A percentile compares a stretch with the other conserved stretches of the same genome.
Evolutionary conservation across 441 rosid species (phyloP).

Genomic region (Arabidopsis lyrata): DNA sequence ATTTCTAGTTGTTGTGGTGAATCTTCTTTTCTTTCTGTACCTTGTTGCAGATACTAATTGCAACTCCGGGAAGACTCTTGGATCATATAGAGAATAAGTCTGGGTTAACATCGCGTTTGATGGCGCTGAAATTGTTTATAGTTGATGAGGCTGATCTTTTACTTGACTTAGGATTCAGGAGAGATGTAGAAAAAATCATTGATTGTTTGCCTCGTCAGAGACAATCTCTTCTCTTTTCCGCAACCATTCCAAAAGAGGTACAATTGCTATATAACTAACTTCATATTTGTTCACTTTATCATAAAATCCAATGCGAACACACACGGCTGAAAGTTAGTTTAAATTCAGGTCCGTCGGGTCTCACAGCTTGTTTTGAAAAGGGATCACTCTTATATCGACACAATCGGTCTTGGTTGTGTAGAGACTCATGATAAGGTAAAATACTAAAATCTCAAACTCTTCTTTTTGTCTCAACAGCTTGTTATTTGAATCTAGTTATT

Average conservation of each 20-base stretch:
- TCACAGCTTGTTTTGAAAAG: slow-evolving; percentile 92
- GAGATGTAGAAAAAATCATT: slow-evolving; percentile 88
- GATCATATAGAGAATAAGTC: slow-evolving; percentile 94
- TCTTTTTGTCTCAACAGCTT: slow-evolving; percentile 5
- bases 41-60: slow-evolving; percentile 76
- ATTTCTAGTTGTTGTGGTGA: background rate
- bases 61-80: slow-evolving; percentile 95
- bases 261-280: slow-evolving; percentile 17
- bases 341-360: slow-evolving; percentile 80
- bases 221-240: slow-evolving; percentile 89
- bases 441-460: background rate
- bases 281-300: background rate
- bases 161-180: slow-evolving; percentile 90
- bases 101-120: slow-evolving; percentile 75
- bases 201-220: slow-evolving; percentile 87
- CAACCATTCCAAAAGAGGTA: slow-evolving; percentile 96
- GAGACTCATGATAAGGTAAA: slow-evolving; percentile 89
- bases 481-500: slow-evolving; percentile 15
- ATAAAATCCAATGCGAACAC: background rate
- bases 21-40: slow-evolving; percentile 25
- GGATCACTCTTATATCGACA: slow-evolving; percentile 81
- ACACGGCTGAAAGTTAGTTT: slow-evolving; percentile 16
- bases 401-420: slow-evolving; percentile 78
- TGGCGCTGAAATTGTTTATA: slow-evolving; percentile 88
- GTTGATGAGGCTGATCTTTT: slow-evolving; percentile 96